phyloP scores from a whole-genome alignment of 768 basidiomycete species.

The Dacryopinax primogenitus region DNA sequence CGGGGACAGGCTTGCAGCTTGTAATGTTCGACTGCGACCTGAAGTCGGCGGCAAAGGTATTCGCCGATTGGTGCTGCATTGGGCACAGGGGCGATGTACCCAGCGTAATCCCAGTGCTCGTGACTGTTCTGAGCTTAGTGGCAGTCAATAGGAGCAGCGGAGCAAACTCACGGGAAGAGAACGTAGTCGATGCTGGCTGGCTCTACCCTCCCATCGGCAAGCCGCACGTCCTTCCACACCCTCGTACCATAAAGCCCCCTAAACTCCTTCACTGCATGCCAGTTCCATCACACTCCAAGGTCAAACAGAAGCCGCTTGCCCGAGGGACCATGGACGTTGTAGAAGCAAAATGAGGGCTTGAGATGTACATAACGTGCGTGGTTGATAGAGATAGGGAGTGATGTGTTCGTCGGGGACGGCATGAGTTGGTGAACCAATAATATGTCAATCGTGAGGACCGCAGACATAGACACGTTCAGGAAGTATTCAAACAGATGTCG shows the following conservation, averaged over 20 bases:
- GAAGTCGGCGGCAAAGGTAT: background rate
- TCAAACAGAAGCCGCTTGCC: constrained; percentile 4
- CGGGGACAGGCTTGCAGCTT: background rate
- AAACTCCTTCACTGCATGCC: background rate
- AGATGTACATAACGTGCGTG: background rate
- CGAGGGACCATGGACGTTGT: background rate
- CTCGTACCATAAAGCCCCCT: background rate
- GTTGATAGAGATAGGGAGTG: background rate
- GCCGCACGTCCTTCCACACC: background rate
- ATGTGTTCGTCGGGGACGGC: too few relatives aligned
- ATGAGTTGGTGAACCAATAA: too few relatives aligned
- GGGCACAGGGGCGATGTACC: background rate
- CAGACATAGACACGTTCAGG: too few relatives aligned
- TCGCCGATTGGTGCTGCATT: background rate
- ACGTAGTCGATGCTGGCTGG: background rate
- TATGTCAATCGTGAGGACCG: too few relatives aligned
- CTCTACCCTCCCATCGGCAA: background rate
- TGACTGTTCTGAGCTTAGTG: background rate
- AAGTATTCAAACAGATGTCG: too few relatives aligned
- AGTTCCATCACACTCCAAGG: constrained; percentile 1
- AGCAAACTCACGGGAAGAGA: background rate
- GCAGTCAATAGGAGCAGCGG: too few relatives aligned
- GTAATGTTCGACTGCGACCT: background rate
- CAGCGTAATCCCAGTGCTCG: constrained; percentile 1
- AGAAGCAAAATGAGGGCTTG: background rate